Conservation (phyloP, 169 alveolate species). For the Toxoplasma gondii region DNA sequence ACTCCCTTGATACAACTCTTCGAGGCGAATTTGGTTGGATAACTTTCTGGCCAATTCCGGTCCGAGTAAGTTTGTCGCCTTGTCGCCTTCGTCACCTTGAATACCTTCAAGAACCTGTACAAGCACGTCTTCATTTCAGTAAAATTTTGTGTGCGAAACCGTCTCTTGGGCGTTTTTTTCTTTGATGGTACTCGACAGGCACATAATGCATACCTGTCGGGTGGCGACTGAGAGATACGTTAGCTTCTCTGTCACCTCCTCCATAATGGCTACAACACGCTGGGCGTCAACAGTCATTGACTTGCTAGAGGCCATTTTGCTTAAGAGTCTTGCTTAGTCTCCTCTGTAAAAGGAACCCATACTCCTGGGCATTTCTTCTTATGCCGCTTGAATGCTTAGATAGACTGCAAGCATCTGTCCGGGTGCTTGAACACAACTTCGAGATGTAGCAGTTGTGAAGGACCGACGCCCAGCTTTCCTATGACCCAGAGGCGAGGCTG, state of each 20-base stretch:
- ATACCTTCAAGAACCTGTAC: constrained; percentile 60
- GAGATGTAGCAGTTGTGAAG: too few species aligned
- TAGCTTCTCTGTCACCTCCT: constrained; percentile 65
- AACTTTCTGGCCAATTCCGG: constrained; percentile 48
- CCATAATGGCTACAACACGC: constrained; percentile 65
- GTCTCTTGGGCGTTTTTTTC: not conserved
- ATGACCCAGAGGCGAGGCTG: too few species aligned
- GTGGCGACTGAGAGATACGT: constrained; percentile 53
- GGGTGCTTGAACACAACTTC: not conserved
- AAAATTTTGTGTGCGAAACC: too few species aligned
- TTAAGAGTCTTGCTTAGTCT: too few species aligned
- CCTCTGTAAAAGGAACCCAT: too few species aligned
- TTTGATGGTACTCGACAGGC: too few species aligned
- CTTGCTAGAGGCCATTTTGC: constrained; percentile 61
- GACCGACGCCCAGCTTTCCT: too few species aligned
- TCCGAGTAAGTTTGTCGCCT: constrained; percentile 50
- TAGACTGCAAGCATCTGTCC: not conserved
- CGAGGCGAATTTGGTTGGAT: constrained; percentile 62
- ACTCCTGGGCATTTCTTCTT: too few species aligned
- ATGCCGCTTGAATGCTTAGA: too few species aligned
- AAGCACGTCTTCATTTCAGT: not conserved
- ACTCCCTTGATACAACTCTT: constrained; percentile 56
- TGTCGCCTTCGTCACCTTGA: constrained; percentile 60
- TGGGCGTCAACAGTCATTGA: constrained; percentile 63
- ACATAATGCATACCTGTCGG: constrained; percentile 36